Evolutionary conservation across 345 rosid genomes (phyloP).

Genomic region (Pelargonium nanum): DNA sequence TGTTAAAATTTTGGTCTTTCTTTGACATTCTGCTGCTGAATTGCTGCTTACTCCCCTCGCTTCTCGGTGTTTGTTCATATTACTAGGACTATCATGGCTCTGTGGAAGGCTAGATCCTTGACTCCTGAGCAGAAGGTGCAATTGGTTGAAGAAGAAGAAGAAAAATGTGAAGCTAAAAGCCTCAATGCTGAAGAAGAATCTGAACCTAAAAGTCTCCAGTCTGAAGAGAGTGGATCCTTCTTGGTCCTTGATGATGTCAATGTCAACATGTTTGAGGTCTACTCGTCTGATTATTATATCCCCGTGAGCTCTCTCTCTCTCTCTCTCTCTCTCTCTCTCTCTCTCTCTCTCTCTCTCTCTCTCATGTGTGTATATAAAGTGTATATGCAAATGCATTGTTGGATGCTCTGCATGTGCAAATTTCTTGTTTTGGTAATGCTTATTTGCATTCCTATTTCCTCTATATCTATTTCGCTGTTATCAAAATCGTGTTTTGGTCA

Average conservation of each 20-base stretch:
- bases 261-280: slow-evolving; percentile 61
- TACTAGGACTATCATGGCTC: slow-evolving; percentile 96
- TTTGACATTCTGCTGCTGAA: no score
- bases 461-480: no score
- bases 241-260: slow-evolving; percentile 69
- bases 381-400: background rate
- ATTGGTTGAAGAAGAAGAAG: slow-evolving; percentile 66
- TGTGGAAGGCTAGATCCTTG: slow-evolving; percentile 79
- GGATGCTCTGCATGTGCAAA: background rate
- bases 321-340: slow-evolving; percentile 8
- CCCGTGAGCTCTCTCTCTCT: slow-evolving; percentile 43
- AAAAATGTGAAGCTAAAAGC: slow-evolving; percentile 57
- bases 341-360: slow-evolving; percentile 6
- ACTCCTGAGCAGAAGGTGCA: slow-evolving; percentile 91
- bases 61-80: no score
- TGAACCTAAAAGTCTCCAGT: background rate
- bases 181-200: slow-evolving; percentile 37
- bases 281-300: slow-evolving; percentile 44
- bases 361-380: background rate
- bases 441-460: no score
- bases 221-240: slow-evolving; percentile 52
- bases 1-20: no score
- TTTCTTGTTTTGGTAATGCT: background rate
- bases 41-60: no score
- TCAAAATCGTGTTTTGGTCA: slow-evolving; percentile 10